Conservation (phyloP, 768 basidiomycete genomes). For the Tephrocybe sp. region DNA sequence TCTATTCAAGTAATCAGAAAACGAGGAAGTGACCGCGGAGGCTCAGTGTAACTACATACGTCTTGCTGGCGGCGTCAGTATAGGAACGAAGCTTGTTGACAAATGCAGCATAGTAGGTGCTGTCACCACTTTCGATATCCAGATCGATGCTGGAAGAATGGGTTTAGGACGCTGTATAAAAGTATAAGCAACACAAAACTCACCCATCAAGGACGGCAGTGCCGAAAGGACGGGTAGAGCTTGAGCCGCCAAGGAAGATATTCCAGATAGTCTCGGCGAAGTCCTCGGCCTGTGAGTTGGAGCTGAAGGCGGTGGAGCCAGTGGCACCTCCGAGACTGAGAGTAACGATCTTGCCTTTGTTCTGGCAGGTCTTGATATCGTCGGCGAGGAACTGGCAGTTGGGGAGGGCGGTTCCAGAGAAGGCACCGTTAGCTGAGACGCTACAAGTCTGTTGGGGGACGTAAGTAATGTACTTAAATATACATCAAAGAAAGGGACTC, state of each 20-base stretch:
- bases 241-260: too few relatives aligned
- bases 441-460: conserved; percentile 49
- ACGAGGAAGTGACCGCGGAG: not conserved
- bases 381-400: conserved; percentile 56
- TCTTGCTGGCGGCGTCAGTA: conserved; percentile 45
- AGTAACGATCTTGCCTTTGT: conserved; percentile 49
- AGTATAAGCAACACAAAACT: too few relatives aligned
- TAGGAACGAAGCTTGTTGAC: conserved; percentile 44
- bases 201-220: too few relatives aligned
- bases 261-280: too few relatives aligned
- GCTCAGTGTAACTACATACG: too few relatives aligned
- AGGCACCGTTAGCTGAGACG: conserved; percentile 36
- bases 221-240: too few relatives aligned
- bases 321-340: too few relatives aligned
- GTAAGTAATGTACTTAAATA: not conserved
- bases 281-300: too few relatives aligned
- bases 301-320: conserved; percentile 45
- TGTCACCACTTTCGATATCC: too few relatives aligned
- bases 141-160: conserved; percentile 46
- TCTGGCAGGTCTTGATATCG: conserved; percentile 59
- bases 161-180: too few relatives aligned
- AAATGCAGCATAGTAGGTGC: conserved; percentile 44
- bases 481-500: not conserved
- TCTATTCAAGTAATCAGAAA: conserved; percentile 23
- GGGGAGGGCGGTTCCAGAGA: conserved; percentile 54